A percentile compares a stretch with the other conserved stretches of the same genome.
These are phyloP conservation scores for Penicillium cataractarum DNA, from an alignment of 495 filamentous ascomycete species.

Conservation along the genomic window DNA sequence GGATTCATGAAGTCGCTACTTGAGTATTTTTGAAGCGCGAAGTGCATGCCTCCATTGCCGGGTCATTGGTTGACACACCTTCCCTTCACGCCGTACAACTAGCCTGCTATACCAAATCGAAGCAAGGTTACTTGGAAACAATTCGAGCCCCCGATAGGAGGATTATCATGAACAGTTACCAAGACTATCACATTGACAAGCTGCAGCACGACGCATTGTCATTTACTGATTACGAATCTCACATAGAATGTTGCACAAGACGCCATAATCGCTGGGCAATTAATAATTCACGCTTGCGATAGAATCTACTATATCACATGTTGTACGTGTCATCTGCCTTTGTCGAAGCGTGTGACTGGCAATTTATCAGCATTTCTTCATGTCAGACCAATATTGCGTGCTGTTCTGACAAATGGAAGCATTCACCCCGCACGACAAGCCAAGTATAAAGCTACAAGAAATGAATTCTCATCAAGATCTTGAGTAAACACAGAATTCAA, in stretches of 20 bases:
- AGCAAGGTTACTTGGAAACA: too few species aligned
- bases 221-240: not conserved
- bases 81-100: too few species aligned
- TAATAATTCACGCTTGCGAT: not conserved
- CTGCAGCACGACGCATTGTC: not conserved
- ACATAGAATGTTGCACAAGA: not conserved
- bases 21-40: not conserved
- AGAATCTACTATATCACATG: not conserved
- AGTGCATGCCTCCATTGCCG: not conserved
- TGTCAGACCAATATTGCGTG: slow-evolving; percentile 38
- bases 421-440: slow-evolving; percentile 23
- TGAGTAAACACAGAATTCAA: not conserved
- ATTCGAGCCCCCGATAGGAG: too few species aligned
- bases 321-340: slow-evolving; percentile 7
- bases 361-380: slow-evolving; percentile 37
- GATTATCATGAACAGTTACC: too few species aligned
- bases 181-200: too few species aligned
- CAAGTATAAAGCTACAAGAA: slow-evolving; percentile 16
- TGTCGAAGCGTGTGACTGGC: slow-evolving; percentile 1
- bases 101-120: too few species aligned
- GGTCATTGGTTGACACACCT: not conserved
- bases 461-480: not conserved
- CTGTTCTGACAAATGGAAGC: slow-evolving; percentile 38
- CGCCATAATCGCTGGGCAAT: not conserved
- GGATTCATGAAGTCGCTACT: not conserved